These are phyloP conservation scores for Grosmannia huntii DNA, from an alignment of 2,329 filamentous ascomycete genomes.

Conservation along the genomic window DNA sequence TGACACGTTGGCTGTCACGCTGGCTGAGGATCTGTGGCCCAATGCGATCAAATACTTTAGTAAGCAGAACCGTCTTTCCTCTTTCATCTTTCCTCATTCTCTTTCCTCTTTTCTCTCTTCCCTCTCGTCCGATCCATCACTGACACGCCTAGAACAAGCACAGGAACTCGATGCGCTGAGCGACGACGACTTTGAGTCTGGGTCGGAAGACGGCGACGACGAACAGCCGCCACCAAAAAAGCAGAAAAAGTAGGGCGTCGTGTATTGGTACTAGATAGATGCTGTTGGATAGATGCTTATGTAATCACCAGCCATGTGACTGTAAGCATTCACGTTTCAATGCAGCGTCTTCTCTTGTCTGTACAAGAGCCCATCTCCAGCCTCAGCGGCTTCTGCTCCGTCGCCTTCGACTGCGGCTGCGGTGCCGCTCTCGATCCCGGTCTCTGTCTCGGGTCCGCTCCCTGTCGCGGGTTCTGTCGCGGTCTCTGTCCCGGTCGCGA, in stretches of 20 bases:
- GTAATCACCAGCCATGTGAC: neutral
- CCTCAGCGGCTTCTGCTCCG: neutral
- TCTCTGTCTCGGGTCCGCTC: conserved; percentile 19
- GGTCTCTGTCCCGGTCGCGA: conserved; percentile 8
- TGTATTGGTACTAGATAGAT: neutral
- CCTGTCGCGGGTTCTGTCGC: conserved; percentile 15
- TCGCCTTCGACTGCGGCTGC: conserved; percentile 13
- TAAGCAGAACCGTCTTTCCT: conserved; percentile 32
- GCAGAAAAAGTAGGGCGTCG: conserved; percentile 2
- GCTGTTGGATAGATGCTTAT: neutral
- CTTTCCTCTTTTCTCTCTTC: conserved; percentile 5
- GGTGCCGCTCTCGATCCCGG: conserved; percentile 12
- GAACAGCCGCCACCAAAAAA: conserved; percentile 33
- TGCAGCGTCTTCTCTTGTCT: neutral
- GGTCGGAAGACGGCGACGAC: conserved; percentile 40
- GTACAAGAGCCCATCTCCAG: too few species aligned
- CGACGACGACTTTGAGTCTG: conserved; percentile 57
- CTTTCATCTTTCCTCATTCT: conserved; percentile 5
- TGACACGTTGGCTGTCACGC: conserved; percentile 65
- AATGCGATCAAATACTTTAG: conserved; percentile 84
- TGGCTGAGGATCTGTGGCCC: conserved; percentile 83
- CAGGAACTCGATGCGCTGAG: conserved; percentile 54
- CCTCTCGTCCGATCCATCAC: conserved; percentile 10
- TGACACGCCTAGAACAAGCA: conserved; percentile 47
- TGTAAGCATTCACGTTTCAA: too few species aligned